phyloP scores from a whole-genome alignment of 2,329 filamentous ascomycete species.

The Huntiella moniliformis region DNA sequence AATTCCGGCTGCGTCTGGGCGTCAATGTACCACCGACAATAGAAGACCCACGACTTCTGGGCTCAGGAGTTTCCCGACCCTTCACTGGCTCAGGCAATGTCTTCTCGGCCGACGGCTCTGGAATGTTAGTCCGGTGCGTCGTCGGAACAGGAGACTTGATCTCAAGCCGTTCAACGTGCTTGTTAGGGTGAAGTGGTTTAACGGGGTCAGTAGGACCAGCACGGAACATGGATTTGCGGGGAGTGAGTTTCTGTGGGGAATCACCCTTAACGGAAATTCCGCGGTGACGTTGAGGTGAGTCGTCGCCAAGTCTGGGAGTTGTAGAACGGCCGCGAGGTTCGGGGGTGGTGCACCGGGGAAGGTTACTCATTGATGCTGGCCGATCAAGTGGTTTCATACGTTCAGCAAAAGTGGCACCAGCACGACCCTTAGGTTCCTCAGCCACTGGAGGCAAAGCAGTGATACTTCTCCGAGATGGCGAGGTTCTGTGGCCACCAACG shows the following conservation, averaged over 20 bases:
- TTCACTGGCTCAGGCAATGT: conserved; percentile 29
- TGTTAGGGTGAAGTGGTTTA: conserved; percentile 16
- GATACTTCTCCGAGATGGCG: background rate
- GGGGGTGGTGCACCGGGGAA: background rate
- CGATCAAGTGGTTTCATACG: background rate
- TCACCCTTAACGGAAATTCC: background rate
- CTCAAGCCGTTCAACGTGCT: conserved; percentile 13
- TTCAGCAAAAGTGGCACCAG: background rate
- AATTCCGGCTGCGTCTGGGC: background rate
- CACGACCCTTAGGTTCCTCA: background rate
- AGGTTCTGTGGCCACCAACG: background rate
- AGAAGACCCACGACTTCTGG: background rate
- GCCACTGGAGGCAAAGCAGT: background rate
- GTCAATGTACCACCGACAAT: background rate
- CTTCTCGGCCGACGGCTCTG: conserved; percentile 20
- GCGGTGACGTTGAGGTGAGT: background rate
- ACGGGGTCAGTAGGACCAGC: conserved; percentile 6
- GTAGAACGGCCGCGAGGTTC: conserved; percentile 1
- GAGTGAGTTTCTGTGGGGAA: conserved; percentile 1
- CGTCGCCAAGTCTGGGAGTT: conserved; percentile 2
- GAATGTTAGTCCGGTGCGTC: conserved; percentile 21
- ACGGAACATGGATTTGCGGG: conserved; percentile 7
- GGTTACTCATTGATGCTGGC: background rate
- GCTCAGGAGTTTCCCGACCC: conserved; percentile 12
- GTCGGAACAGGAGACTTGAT: conserved; percentile 17